Evolutionary conservation across 345 rosid genomes (phyloP).

Genomic region (Capsella bursapastoris): DNA sequence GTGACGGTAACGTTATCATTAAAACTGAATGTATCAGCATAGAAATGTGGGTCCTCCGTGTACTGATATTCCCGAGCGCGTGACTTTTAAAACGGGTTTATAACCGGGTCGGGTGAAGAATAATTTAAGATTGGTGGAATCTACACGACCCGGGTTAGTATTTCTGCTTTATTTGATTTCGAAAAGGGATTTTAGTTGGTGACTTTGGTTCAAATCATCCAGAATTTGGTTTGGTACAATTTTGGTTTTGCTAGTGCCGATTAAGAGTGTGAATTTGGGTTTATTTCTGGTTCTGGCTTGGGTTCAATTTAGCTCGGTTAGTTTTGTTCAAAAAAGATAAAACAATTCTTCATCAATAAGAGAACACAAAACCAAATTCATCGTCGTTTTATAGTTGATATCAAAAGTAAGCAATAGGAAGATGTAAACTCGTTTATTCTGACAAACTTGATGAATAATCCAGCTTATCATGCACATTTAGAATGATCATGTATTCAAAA

Average conservation of each 20-base stretch:
- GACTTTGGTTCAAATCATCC: not conserved
- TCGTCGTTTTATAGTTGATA: not conserved
- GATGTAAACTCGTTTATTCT: not conserved
- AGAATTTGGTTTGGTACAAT: not conserved
- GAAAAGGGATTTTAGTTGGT: not conserved
- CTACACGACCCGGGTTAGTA: constrained; percentile 4
- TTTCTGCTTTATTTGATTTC: not conserved
- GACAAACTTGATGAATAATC: not conserved
- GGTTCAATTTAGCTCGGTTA: not conserved
- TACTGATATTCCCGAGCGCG: constrained; percentile 37
- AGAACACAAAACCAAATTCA: not conserved
- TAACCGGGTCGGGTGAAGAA: constrained; percentile 3
- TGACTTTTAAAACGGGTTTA: constrained; percentile 41
- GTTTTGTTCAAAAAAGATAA: too few relatives aligned
- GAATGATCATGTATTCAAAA: too few relatives aligned
- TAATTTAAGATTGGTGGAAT: not conserved
- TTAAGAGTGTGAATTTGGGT: too few relatives aligned
- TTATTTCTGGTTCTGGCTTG: too few relatives aligned
- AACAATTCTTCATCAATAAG: not conserved
- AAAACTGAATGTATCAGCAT: constrained; percentile 36
- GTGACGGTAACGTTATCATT: constrained; percentile 35
- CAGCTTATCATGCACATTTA: too few relatives aligned
- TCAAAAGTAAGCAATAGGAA: too few relatives aligned
- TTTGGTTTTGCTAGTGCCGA: too few relatives aligned
- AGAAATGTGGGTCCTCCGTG: constrained; percentile 27